Base-by-base conservation (phyloP, 495 filamentous ascomycete species). In the Halenospora varia region DNA sequence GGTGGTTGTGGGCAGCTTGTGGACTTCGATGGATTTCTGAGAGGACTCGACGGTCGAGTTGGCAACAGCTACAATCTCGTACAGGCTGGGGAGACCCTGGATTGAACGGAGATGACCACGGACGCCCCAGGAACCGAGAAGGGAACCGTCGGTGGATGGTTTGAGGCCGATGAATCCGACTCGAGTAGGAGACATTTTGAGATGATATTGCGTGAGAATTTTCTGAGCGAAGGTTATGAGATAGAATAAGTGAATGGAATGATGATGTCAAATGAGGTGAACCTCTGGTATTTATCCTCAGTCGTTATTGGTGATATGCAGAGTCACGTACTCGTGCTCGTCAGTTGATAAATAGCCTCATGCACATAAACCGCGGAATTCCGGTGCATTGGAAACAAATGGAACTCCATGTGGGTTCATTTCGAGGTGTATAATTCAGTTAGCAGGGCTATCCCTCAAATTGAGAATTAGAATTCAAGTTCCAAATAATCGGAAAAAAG, bases 151-250 rank as follows among this genome's bases (percentile, higher is more conserved):
- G n/a, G 18, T 62, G 20, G 48, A 45, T 19, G 66, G 48, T 9
- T 66, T 71, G 60, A 78, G 74, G 9, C 77, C 77, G 55, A 80
- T 77, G 53, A 80, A 51, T 40, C 66, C 76, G 18, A 77, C 62
- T 45, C 75, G 72, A 39, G 76, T 71, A 35, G 70, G 72, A 49
- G 66, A 56, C 69, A 71, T 72, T 24, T 56, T 56, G 44, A 48
- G 0, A 40, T 44, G 24, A 17, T 49, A 22, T 49, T 24, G 47
- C 6, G 47, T 3, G 47, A 24, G 20, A 24, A 50, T 46, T n/a
- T 55, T 46, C 40, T 23, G 48, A 22, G 11, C 10, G 19, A 48
- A 22, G 20, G 11, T 22, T 20, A 55, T 49, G 47, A 20, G 18
- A 25, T 19, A 25, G 3, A 25, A 22, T 24, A 9, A 29, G 23